Evolutionary conservation across 176 grass and related monocot genomes (phyloP).

Genomic region (Saccharum officinarum): DNA sequence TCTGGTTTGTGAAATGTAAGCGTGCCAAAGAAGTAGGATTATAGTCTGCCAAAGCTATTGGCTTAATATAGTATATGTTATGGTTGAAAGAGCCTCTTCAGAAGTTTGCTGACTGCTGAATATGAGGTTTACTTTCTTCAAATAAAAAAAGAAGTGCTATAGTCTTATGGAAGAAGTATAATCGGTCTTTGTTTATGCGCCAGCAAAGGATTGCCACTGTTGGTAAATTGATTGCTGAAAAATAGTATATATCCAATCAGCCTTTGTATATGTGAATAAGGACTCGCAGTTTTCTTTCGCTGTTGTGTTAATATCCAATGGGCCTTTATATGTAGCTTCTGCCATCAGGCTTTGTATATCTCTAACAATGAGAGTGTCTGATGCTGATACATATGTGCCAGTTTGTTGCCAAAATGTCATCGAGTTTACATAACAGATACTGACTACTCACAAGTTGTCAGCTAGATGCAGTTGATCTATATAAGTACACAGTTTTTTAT

Average conservation of each 20-base stretch:
- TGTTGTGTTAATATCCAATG: background rate
- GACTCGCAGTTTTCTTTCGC: background rate
- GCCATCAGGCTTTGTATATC: slow-evolving; percentile 11
- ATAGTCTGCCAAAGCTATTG: background rate
- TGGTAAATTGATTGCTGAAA: slow-evolving; percentile 25
- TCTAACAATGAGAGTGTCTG: background rate
- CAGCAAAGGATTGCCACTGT: slow-evolving; percentile 17
- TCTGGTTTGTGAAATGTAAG: background rate
- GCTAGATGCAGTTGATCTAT: slow-evolving; percentile 17
- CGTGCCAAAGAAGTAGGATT: background rate
- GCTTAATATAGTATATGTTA: slow-evolving; percentile 22
- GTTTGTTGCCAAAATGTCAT: slow-evolving; percentile 5
- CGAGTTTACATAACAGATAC: slow-evolving; percentile 8
- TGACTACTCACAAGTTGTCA: background rate
- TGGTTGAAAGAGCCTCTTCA: slow-evolving; percentile 16
- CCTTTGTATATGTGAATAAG: slow-evolving; percentile 11
- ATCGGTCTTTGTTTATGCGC: background rate
- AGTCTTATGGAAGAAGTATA: slow-evolving; percentile 32
- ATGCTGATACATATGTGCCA: slow-evolving; percentile 4
- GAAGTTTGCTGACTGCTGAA: slow-evolving; percentile 25
- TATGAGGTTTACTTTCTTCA: slow-evolving; percentile 6
- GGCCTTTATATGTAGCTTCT: background rate
- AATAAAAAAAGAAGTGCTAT: slow-evolving; percentile 12
- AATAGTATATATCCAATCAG: slow-evolving; percentile 13
- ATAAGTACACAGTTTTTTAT: background rate